Evolutionary conservation across 225 moss, liverwort and hornwort species (phyloP), one percentile per base, ranked within the genome.

Genomic region (Pseudisothecium myosuroides): DNA sequence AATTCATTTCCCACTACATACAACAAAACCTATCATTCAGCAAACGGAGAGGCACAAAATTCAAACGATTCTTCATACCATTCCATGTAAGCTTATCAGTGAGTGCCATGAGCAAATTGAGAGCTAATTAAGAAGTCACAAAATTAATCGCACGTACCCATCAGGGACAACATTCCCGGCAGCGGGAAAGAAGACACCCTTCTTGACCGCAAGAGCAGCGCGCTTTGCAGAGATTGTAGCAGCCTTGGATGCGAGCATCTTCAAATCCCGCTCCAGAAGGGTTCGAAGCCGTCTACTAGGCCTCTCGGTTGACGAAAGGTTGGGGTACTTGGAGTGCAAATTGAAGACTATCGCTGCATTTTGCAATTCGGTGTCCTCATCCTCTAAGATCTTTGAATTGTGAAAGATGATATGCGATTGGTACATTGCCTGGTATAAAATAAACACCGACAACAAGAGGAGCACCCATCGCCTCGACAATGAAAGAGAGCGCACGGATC

Each of bases 221-320:
- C 74, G 12, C 49, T 82, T 82, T 12, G 62, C 64, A 63, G 69
- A 88, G 43, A 75, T 50, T 88, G 83, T 89, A 10, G 85, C 60
- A 85, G 60, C 37, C 75, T 85, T 75, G 7, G 37, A 75, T 85
- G 82, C 91, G 7, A 93, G 89, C 65, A 93, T 90, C 82, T 87
- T 91, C 56, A 91, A 55, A 64, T 94, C 94, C 31, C 94, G 92
- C 88, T 96, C 95, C 83, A 91, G 85, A 26, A 98, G 91, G 58
- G 71, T 94, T 80, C 92, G 88, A 59, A 24, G 45, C 43, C 23
- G 16, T 39, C 29, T 55, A 15, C 63, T 37, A 32, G 56, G 17
- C 22, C 93, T 84, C n/a, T 93, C 77, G 78, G 84, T 91, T 31
- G 63, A 90, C 84, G 90, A 89, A 31, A 86, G 83, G 22, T 15